Percentiles rank a stretch among this genome's conserved stretches.
phyloP scores from a whole-genome alignment of 164 flowering plant genomes.

The Litsea cubeba region DNA sequence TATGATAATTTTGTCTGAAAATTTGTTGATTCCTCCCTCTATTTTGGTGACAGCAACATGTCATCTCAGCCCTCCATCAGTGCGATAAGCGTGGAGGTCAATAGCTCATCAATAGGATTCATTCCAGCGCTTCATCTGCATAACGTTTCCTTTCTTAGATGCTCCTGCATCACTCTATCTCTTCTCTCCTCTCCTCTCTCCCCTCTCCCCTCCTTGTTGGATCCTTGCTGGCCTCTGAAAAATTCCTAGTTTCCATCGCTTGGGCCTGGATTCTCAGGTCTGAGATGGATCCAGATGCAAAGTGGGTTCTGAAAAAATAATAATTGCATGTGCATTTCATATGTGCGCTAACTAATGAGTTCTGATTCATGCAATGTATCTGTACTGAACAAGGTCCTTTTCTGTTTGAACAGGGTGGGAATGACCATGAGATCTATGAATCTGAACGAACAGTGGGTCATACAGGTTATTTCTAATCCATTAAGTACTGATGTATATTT shows the following conservation, averaged over 20 bases:
- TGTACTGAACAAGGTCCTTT: neutral
- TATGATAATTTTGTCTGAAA: too few relatives aligned
- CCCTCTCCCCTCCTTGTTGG: neutral
- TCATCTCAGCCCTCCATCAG: too few relatives aligned
- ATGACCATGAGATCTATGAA: constrained; percentile 83
- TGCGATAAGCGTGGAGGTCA: too few relatives aligned
- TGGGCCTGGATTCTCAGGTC: too few relatives aligned
- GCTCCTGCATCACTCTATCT: neutral
- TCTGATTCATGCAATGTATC: neutral
- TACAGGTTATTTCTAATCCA: constrained; percentile 56
- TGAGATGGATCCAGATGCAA: too few relatives aligned
- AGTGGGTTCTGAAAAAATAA: neutral
- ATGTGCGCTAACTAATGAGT: neutral
- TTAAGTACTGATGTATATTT: neutral
- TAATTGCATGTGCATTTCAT: neutral
- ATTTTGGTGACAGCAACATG: too few relatives aligned
- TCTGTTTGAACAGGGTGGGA: constrained; percentile 76
- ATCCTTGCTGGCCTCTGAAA: neutral
- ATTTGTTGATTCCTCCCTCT: too few relatives aligned
- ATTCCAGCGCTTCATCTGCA: too few relatives aligned
- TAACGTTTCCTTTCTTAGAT: neutral
- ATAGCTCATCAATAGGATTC: too few relatives aligned
- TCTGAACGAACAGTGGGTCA: constrained; percentile 88
- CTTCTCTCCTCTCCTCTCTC: neutral
- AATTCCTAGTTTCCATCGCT: too few relatives aligned